phyloP scores from a whole-genome alignment of 352 stramenopile genomes.

The Aphanomyces cochlioides region DNA sequence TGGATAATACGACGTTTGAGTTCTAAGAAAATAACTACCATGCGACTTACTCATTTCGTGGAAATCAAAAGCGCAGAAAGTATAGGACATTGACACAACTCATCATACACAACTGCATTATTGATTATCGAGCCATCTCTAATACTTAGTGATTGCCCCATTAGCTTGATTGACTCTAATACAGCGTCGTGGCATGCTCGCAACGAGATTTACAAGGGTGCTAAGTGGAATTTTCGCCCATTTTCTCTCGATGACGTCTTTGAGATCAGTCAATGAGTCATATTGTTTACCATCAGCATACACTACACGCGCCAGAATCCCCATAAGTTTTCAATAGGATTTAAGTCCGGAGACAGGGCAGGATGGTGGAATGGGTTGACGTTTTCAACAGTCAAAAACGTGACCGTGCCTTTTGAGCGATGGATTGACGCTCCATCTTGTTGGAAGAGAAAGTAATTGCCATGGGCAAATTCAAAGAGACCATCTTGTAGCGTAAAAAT shows the following conservation, averaged over 20 bases:
- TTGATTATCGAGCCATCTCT: background rate
- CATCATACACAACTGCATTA: constrained; percentile 2
- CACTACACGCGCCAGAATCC: background rate
- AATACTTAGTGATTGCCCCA: constrained; percentile 2
- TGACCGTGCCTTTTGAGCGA: constrained; percentile 1
- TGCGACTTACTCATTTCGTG: background rate
- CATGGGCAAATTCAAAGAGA: constrained; percentile 27
- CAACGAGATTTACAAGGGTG: background rate
- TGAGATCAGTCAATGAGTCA: background rate
- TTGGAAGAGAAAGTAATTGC: constrained; percentile 32
- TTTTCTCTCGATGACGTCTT: background rate
- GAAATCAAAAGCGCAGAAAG: background rate
- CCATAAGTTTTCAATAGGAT: constrained; percentile 17
- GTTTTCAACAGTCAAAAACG: constrained; percentile 3
- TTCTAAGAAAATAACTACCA: background rate
- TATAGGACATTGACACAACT: constrained; percentile 3
- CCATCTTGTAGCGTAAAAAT: constrained; percentile 32
- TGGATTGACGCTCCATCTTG: constrained; percentile 35
- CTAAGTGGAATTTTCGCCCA: background rate
- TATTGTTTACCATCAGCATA: constrained; percentile 5
- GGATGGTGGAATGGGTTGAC: constrained; percentile 2
- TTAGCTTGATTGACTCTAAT: background rate
- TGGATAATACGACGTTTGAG: background rate
- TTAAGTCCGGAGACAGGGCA: background rate
- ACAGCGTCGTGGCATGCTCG: constrained; percentile 11